phyloP scores from a whole-genome alignment of 495 filamentous ascomycete species.

The Xylaria nigripes region DNA sequence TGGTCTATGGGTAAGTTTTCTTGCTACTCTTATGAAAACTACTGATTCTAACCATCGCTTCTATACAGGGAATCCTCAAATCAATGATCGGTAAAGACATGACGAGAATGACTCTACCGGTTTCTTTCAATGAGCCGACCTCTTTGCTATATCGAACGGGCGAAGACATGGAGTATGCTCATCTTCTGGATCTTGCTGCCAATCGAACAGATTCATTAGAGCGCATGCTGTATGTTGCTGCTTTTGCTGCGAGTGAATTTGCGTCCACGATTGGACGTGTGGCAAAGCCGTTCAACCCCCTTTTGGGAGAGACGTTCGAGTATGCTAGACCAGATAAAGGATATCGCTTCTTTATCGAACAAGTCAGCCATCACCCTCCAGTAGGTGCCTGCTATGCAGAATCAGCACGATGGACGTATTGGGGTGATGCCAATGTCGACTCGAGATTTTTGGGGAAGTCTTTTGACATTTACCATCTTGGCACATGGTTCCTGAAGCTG shows the following conservation, averaged over 20 bases:
- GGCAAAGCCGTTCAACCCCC: conserved; percentile 95
- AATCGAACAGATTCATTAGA: conserved; percentile 81
- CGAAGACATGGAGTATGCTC: conserved; percentile 96
- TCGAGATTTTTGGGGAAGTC: conserved; percentile 97
- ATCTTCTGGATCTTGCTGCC: conserved; percentile 84
- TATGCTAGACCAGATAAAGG: conserved; percentile 92
- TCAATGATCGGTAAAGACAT: conserved; percentile 99
- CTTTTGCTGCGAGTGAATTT: conserved; percentile 92
- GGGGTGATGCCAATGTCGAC: conserved; percentile 92
- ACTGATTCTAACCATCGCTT: background rate
- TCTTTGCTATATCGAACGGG: conserved; percentile 92
- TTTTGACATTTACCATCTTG: conserved; percentile 92
- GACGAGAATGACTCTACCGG: conserved; percentile 98
- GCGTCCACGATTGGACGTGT: conserved; percentile 94
- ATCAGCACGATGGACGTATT: conserved; percentile 93
- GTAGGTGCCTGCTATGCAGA: conserved; percentile 92
- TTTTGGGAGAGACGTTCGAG: conserved; percentile 94
- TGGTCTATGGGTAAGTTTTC: conserved; percentile 75
- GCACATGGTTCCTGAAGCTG: conserved; percentile 92
- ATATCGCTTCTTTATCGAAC: conserved; percentile 96
- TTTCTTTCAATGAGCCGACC: conserved; percentile 98
- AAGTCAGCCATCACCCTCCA: conserved; percentile 96
- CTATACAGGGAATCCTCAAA: conserved; percentile 75
- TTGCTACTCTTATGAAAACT: background rate
- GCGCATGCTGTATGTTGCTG: conserved; percentile 90